Evolutionary conservation across 2,329 filamentous ascomycete species (phyloP), one percentile per base, ranked within the genome.

Genomic region (Penicillium palitans): DNA sequence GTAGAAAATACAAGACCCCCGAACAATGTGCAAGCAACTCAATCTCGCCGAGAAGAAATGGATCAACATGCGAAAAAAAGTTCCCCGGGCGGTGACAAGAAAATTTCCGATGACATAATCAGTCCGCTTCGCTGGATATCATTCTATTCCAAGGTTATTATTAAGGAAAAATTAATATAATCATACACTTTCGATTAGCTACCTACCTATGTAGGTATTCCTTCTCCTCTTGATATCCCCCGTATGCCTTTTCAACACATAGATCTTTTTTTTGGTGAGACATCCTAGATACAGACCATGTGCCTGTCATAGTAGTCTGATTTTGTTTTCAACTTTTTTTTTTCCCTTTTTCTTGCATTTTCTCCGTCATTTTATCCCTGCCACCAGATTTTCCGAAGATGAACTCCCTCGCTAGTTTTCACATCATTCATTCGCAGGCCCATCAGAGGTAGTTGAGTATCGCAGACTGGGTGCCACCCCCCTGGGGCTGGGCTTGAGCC

Each of bases 31-130:
- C 52, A 48, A 52, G 39, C 57, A 58, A 64, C 40, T 57, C 40
- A 52, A 59, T 52, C 47, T 55, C 55, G 48, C 50, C 37, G 42
- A 49, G 52, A 61, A 50, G 68, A 66, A 50, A 72, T 71, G 64
- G 42, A 72, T 67, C 59, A 75, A 64, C 61, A 71, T 69, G 64
- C 68, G 65, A 45, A 75, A 64, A 53, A 73, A 68, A 51, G 57
- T 63, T 50, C 65, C 66, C 21, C 66, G 68, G 56, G 62, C 64
- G 53, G 64, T 68, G 67, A 74, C 72, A 12, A 33, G 53, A 55
- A 62, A 56, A 46, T 39, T 57, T 57, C 37, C n/a, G 58, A 59
- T 66, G 62, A 64, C 61, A 51, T 62, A 61, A 57, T 54, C 41
- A 15, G 19, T 10, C 46, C 15, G 21, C 6, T 48, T 29, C 2